These are phyloP conservation scores for Hypoxylon sp. DNA, from an alignment of 2,329 filamentous ascomycete species.

Conservation along the genomic window DNA sequence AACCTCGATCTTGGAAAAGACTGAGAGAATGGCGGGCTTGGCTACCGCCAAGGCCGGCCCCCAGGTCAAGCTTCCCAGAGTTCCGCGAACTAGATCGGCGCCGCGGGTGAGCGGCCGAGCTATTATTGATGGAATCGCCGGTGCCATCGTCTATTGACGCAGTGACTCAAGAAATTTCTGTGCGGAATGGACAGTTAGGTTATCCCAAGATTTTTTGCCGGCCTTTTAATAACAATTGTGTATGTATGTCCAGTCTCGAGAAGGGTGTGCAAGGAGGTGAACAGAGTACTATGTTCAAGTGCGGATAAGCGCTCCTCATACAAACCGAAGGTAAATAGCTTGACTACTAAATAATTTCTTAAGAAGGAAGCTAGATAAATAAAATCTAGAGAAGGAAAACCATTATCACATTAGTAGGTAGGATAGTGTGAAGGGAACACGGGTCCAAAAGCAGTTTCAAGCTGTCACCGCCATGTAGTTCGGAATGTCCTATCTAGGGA, in stretches of 20 bases:
- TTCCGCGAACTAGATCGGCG: slow-evolving; percentile 59
- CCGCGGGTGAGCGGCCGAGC: slow-evolving; percentile 58
- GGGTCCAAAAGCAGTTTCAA: slow-evolving; percentile 29
- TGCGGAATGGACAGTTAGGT: background rate
- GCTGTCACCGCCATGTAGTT: slow-evolving; percentile 26
- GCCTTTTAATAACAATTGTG: background rate
- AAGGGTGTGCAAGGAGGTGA: background rate
- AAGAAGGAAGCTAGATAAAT: background rate
- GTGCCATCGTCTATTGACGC: slow-evolving; percentile 48
- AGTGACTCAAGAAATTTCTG: background rate
- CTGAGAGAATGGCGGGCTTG: slow-evolving; percentile 61
- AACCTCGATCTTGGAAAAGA: slow-evolving; percentile 63
- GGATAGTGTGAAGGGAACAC: slow-evolving; percentile 3
- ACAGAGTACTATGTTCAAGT: background rate
- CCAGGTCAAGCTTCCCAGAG: slow-evolving; percentile 64
- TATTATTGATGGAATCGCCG: slow-evolving; percentile 58
- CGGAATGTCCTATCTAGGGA: slow-evolving; percentile 7
- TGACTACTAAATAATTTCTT: background rate
- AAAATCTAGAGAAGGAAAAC: slow-evolving; percentile 11
- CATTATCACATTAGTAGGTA: background rate
- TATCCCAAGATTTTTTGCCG: background rate
- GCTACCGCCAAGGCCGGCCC: slow-evolving; percentile 63
- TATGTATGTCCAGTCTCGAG: background rate
- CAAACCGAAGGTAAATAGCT: background rate
- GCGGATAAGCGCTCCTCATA: background rate